These are phyloP conservation scores for Cercospora citrullina DNA, from an alignment of 2,329 filamentous ascomycete species.

Conservation along the genomic window DNA sequence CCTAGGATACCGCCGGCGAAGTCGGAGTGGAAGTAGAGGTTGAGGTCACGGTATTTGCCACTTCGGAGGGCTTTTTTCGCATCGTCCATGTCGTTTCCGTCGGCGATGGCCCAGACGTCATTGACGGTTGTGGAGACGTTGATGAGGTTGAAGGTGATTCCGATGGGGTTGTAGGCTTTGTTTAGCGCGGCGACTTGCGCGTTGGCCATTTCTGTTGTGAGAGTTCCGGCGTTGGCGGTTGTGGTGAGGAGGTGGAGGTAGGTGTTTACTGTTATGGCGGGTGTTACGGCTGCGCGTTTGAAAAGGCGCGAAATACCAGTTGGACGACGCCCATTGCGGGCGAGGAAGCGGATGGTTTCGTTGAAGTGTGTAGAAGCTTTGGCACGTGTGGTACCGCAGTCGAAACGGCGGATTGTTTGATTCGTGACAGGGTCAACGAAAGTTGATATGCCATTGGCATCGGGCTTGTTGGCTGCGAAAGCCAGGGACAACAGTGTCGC, in stretches of 20 bases:
- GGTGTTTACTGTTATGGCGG: slow-evolving; percentile 42
- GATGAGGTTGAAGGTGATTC: slow-evolving; percentile 53
- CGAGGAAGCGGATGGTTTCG: slow-evolving; percentile 40
- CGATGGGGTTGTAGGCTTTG: slow-evolving; percentile 50
- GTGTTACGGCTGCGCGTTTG: slow-evolving; percentile 28
- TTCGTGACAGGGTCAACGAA: slow-evolving; percentile 34
- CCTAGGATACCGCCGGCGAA: slow-evolving; percentile 52
- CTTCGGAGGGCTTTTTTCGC: slow-evolving; percentile 57
- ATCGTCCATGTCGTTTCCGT: slow-evolving; percentile 47
- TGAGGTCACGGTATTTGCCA: slow-evolving; percentile 56
- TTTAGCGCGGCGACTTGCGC: slow-evolving; percentile 45
- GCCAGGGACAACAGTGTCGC: slow-evolving; percentile 23
- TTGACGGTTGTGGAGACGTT: slow-evolving; percentile 55
- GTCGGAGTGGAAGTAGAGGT: slow-evolving; percentile 62
- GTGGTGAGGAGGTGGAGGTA: slow-evolving; percentile 51
- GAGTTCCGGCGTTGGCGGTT: slow-evolving; percentile 38
- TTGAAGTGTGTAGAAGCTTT: slow-evolving; percentile 45
- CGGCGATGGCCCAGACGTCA: slow-evolving; percentile 55
- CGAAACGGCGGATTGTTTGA: slow-evolving; percentile 41
- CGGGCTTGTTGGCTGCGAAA: slow-evolving; percentile 14
- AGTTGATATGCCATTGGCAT: slow-evolving; percentile 13
- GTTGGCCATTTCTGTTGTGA: slow-evolving; percentile 45
- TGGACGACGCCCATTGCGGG: slow-evolving; percentile 30
- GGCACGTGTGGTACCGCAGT: slow-evolving; percentile 44
- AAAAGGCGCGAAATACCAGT: slow-evolving; percentile 22